Base-by-base conservation (phyloP, 768 basidiomycete genomes). In the Tulasnella calospora region DNA sequence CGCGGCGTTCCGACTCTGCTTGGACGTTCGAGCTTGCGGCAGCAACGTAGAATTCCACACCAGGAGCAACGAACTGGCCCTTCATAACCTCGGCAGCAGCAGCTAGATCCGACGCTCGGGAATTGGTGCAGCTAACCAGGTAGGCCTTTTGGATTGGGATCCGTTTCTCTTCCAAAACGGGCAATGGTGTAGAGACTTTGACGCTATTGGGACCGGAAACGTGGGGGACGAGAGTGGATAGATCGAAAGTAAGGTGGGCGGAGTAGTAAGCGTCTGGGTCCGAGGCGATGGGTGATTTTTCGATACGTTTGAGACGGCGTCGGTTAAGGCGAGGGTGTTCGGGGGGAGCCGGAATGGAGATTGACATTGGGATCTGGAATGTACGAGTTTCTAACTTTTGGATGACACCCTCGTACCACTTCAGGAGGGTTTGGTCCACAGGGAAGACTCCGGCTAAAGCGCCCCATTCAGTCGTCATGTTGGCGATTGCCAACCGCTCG, bases 391-490 rank as follows among this genome's bases (percentile, higher is more conserved):
- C 93, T 57, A 92, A 87, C 84, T 91, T 94, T 80, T 87, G 87
- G 79, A 97, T 84, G 17, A 89, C 86, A 6, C 86, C 85, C 67
- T 94, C 92, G 83, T 99, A 99, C 96, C 96, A 99, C 36, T 89
- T 84, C 46, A 96, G 82, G 27, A 96, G 88, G 12, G 89, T 90
- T 27, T 90, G 87, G 82, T 99, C 98, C 7, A 94, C 91, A 0
- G 97, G 96, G 87, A 99, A 99, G 9, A 98, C 90, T 41, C 98
- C 98, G 10, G 90, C 96, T 2, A 99, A 89, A 2, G 98, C 98
- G 67, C 98, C 98, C 98, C 98, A 99, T 84, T 99, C 98, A 40
- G 98, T 99, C 7, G 98, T 99, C 98, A 99, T 99, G 84, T 99
- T 99, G n/a, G 96, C 88, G 81, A 99, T 99, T 0, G 97, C 96